Evolutionary conservation across 2,329 filamentous ascomycete genomes (phyloP).

Genomic region (Aspergillus costaricaensis): DNA sequence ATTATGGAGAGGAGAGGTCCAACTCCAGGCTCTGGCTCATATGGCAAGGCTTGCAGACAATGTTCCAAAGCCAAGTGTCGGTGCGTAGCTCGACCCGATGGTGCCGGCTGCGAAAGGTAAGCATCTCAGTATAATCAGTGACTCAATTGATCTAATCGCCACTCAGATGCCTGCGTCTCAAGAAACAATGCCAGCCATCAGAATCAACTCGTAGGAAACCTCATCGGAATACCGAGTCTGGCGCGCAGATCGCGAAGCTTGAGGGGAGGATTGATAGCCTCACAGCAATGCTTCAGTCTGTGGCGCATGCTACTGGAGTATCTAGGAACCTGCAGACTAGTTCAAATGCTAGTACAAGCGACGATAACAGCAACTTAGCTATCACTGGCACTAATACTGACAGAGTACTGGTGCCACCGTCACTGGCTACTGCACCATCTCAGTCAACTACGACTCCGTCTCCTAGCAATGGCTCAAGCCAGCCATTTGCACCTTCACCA

Average conservation of each 20-base stretch:
- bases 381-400: no score
- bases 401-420: not conserved
- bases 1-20: not conserved
- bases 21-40: conserved; percentile 3
- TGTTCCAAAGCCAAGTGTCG: conserved; percentile 2
- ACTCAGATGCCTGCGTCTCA: conserved; percentile 1
- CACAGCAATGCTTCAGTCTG: not conserved
- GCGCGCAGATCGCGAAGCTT: not conserved
- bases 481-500: not conserved
- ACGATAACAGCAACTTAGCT: not conserved
- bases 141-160: not conserved
- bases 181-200: conserved; percentile 1
- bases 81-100: not conserved
- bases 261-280: not conserved
- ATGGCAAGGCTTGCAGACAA: not conserved
- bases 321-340: not conserved
- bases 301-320: not conserved
- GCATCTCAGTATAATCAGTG: not conserved
- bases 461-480: not conserved
- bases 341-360: not conserved
- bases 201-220: not conserved
- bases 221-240: not conserved
- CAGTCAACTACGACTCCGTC: not conserved
- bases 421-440: not conserved
- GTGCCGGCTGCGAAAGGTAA: not conserved